A percentile compares a stretch with the other conserved stretches of the same genome.
These are phyloP conservation scores for Xylaria scruposa DNA, from an alignment of 495 filamentous ascomycete species.

Conservation along the genomic window DNA sequence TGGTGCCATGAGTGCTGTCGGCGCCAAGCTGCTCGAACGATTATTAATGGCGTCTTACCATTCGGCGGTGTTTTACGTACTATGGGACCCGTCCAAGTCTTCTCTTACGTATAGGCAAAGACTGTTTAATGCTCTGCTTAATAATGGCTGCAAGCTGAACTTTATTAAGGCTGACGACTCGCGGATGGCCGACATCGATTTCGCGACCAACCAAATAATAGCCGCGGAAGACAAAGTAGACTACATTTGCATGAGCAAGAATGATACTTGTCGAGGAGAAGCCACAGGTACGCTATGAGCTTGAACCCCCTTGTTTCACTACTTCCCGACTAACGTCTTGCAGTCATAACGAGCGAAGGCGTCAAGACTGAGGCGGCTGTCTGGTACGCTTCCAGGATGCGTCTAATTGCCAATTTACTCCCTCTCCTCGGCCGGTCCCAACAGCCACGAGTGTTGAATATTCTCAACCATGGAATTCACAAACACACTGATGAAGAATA, in stretches of 20 bases:
- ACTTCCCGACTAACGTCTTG: not conserved
- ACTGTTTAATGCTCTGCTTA: not conserved
- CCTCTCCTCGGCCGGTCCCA: constrained; percentile 26
- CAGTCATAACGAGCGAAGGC: constrained; percentile 26
- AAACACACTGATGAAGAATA: no score
- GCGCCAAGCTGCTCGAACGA: not conserved
- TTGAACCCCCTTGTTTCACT: not conserved
- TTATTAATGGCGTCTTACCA: not conserved
- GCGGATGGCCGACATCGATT: constrained; percentile 34
- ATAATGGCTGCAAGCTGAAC: constrained; percentile 21
- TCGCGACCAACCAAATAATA: constrained; percentile 18
- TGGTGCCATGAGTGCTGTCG: constrained; percentile 11
- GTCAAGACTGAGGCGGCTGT: constrained; percentile 28
- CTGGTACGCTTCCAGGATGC: constrained; percentile 32
- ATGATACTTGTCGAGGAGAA: constrained; percentile 22
- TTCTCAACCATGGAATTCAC: constrained; percentile 25
- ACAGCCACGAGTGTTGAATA: constrained; percentile 31
- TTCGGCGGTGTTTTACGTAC: constrained; percentile 1
- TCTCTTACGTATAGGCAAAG: not conserved
- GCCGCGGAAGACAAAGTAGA: constrained; percentile 27
- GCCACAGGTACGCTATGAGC: constrained; percentile 14
- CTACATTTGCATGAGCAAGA: constrained; percentile 37
- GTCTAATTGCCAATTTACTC: constrained; percentile 29
- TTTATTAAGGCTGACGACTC: constrained; percentile 34
- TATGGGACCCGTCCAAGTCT: not conserved